These are phyloP conservation scores for Conoideocrella luteorostrata DNA, from an alignment of 2,329 filamentous ascomycete species.

Conservation along the genomic window DNA sequence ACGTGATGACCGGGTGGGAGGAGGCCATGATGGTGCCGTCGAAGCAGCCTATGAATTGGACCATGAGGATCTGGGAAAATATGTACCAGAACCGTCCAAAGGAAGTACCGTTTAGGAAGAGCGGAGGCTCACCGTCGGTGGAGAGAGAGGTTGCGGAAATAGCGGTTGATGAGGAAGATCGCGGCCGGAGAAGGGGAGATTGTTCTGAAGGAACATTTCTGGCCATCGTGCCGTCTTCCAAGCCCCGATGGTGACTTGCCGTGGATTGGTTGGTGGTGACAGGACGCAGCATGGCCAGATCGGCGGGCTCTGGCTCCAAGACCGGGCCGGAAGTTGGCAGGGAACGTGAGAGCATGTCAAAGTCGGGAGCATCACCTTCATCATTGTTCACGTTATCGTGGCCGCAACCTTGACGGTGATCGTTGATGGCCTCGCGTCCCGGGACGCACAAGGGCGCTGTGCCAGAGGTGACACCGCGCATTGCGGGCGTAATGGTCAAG, in stretches of 20 bases:
- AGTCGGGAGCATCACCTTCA: slow-evolving; percentile 2
- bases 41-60: slow-evolving; percentile 57
- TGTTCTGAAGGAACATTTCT: slow-evolving; percentile 14
- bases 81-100: slow-evolving; percentile 54
- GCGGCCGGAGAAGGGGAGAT: slow-evolving; percentile 18
- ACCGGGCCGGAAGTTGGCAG: slow-evolving; percentile 30
- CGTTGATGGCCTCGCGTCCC: not conserved
- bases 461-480: not conserved
- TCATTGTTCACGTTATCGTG: not conserved
- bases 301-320: slow-evolving; percentile 35
- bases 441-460: not conserved
- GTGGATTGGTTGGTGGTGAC: slow-evolving; percentile 10
- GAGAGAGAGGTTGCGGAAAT: slow-evolving; percentile 5
- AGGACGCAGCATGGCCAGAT: slow-evolving; percentile 32
- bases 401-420: not conserved
- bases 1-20: slow-evolving; percentile 74
- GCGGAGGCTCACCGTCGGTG: slow-evolving; percentile 9
- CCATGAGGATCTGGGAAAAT: slow-evolving; percentile 52
- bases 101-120: slow-evolving; percentile 41
- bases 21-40: slow-evolving; percentile 79
- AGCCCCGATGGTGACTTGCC: not conserved
- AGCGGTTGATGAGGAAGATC: slow-evolving; percentile 3
- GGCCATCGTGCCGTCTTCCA: not conserved
- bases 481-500: too few relatives aligned
- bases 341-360: slow-evolving; percentile 29